These are phyloP conservation scores for Colletotrichum tamarilloi DNA, from an alignment of 2,329 filamentous ascomycete species.

Conservation along the genomic window DNA sequence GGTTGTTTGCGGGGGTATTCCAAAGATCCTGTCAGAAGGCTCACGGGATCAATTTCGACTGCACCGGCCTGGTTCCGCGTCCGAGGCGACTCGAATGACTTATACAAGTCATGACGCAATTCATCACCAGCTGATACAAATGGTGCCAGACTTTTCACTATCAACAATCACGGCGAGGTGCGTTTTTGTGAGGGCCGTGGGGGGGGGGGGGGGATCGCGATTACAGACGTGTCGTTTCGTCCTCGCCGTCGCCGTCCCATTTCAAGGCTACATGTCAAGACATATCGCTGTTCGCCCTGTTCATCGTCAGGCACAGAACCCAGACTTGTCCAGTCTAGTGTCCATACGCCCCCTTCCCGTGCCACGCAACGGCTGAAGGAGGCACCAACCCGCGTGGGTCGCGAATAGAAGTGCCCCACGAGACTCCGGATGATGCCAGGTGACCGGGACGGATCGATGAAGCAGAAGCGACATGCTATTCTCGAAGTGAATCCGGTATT, in stretches of 20 bases:
- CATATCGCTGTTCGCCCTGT: neutral
- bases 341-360: neutral
- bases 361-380: constrained; percentile 2
- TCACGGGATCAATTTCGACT: constrained; percentile 23
- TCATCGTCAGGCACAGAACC: neutral
- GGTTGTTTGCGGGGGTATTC: constrained; percentile 30
- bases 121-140: neutral
- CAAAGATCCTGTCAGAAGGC: constrained; percentile 13
- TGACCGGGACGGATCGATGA: constrained; percentile 26
- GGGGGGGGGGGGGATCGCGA: constrained; percentile 2
- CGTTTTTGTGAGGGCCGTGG: constrained; percentile 2
- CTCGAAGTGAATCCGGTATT: constrained; percentile 19
- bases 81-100: neutral
- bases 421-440: constrained; percentile 17
- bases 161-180: constrained; percentile 1
- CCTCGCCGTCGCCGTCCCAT: neutral
- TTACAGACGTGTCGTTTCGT: constrained; percentile 19
- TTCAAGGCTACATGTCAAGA: neutral
- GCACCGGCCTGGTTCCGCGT: constrained; percentile 6
- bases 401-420: constrained; percentile 17
- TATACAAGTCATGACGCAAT: constrained; percentile 17
- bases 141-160: neutral
- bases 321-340: neutral
- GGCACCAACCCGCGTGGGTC: constrained; percentile 30
- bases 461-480: constrained; percentile 19